Percentiles rank a stretch among this genome's conserved stretches.
Conservation (phyloP, 192 early-diverging fungal species). For the Paraglomus occultum region DNA sequence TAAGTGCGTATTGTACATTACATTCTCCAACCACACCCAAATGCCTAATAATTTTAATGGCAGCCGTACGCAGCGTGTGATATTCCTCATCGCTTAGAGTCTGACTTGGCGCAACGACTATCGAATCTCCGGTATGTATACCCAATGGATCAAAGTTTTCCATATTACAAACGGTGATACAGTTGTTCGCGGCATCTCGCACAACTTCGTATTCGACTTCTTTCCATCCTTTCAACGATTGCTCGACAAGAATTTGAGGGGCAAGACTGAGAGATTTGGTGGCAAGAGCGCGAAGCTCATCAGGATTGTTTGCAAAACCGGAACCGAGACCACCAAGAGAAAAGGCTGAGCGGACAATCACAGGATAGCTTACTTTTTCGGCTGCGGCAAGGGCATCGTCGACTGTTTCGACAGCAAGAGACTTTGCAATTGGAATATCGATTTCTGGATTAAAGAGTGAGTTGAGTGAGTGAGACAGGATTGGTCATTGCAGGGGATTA, state of each 20-base stretch:
- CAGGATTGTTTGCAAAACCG: slow-evolving; percentile 80
- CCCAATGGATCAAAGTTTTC: slow-evolving; percentile 99
- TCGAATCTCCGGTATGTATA: slow-evolving; percentile 98
- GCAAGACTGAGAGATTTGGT: slow-evolving; percentile 82
- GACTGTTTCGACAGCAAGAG: slow-evolving; percentile 83
- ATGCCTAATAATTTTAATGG: slow-evolving; percentile 94
- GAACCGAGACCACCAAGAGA: slow-evolving; percentile 97
- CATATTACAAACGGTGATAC: slow-evolving; percentile 99
- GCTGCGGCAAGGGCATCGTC: slow-evolving; percentile 87
- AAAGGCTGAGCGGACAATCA: slow-evolving; percentile 93
- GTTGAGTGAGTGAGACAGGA: background rate
- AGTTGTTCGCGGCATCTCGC: slow-evolving; percentile 94
- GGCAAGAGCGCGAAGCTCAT: slow-evolving; percentile 73
- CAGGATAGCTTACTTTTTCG: slow-evolving; percentile 83
- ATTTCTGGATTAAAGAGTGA: slow-evolving; percentile 51
- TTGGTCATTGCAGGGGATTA: background rate
- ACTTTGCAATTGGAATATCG: slow-evolving; percentile 85
- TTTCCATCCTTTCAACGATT: slow-evolving; percentile 99
- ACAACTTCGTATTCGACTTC: slow-evolving; percentile 99
- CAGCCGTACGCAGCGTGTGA: slow-evolving; percentile 91
- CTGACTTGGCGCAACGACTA: slow-evolving; percentile 96
- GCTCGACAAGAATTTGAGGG: slow-evolving; percentile 95
- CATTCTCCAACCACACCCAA: slow-evolving; percentile 98
- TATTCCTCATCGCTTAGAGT: slow-evolving; percentile 97
- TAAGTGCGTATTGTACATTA: slow-evolving; percentile 97